These are phyloP conservation scores for Hypoxylon sp. DNA, from an alignment of 2,329 filamentous ascomycete species.

Conservation along the genomic window DNA sequence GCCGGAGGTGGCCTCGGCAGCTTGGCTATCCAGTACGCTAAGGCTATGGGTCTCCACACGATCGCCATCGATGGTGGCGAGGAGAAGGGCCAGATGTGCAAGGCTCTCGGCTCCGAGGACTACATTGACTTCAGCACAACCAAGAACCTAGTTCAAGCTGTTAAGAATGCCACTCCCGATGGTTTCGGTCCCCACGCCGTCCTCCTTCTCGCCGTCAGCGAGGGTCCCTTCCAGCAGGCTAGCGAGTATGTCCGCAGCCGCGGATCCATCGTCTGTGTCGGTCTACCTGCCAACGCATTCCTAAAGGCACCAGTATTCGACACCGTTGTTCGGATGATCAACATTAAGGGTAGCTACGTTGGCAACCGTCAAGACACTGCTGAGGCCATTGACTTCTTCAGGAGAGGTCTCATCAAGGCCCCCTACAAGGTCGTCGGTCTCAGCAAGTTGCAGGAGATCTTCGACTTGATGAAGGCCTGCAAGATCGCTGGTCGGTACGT, in stretches of 20 bases:
- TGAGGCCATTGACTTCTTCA: constrained; percentile 93
- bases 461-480: constrained; percentile 78
- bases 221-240: constrained; percentile 97
- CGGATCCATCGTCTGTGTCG: constrained; percentile 89
- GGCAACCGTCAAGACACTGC: constrained; percentile 90
- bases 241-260: constrained; percentile 87
- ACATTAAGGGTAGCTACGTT: constrained; percentile 93
- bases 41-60: constrained; percentile 86
- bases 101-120: constrained; percentile 76
- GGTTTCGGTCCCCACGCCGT: constrained; percentile 90
- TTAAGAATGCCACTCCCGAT: constrained; percentile 84
- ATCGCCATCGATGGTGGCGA: constrained; percentile 88
- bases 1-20: constrained; percentile 85
- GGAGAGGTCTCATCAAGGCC: constrained; percentile 84
- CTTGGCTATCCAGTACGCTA: constrained; percentile 88
- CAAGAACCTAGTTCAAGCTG: constrained; percentile 85
- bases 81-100: constrained; percentile 82
- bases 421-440: constrained; percentile 90
- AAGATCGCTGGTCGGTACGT: constrained; percentile 85
- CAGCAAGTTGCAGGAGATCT: constrained; percentile 84
- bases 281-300: constrained; percentile 84
- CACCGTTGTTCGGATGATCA: constrained; percentile 88
- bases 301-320: constrained; percentile 90
- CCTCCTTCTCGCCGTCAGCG: constrained; percentile 85
- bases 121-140: constrained; percentile 87